Evolutionary conservation across 2,329 filamentous ascomycete genomes (phyloP).

Genomic region (Aspergillus sp.): DNA sequence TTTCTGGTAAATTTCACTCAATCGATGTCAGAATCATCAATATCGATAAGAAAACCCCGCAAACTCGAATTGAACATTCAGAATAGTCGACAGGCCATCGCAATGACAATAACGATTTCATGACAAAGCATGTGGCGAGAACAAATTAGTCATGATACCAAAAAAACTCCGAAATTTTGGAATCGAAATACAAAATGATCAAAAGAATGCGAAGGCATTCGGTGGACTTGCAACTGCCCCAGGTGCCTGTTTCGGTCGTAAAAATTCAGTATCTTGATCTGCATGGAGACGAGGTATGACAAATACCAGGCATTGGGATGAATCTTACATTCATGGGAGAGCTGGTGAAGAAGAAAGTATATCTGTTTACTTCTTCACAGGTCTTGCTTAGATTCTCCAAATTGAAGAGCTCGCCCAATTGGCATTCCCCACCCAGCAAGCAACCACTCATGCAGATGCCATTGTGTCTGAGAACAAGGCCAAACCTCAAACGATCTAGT

Average conservation of each 20-base stretch:
- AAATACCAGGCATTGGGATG: too few relatives aligned
- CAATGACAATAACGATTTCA: too few relatives aligned
- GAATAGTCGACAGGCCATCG: too few relatives aligned
- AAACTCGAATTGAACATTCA: too few relatives aligned
- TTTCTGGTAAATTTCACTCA: too few relatives aligned
- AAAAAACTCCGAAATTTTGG: too few relatives aligned
- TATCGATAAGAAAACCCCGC: too few relatives aligned
- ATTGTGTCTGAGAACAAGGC: not conserved
- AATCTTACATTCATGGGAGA: not conserved
- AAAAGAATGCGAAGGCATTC: not conserved
- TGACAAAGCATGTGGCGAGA: too few relatives aligned
- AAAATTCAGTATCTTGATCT: not conserved
- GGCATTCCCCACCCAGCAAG: not conserved
- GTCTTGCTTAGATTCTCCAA: not conserved
- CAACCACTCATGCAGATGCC: not conserved
- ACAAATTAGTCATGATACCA: too few relatives aligned
- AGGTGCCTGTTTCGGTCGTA: not conserved
- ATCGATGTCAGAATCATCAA: too few relatives aligned
- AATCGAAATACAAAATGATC: too few relatives aligned
- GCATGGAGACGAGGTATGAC: too few relatives aligned
- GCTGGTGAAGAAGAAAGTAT: not conserved
- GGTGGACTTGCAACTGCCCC: not conserved
- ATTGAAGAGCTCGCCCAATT: not conserved
- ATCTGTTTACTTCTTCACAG: not conserved
- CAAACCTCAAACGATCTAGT: not conserved